Evolutionary conservation across 495 filamentous ascomycete species (phyloP).

Genomic region (Penicillium odoratum): DNA sequence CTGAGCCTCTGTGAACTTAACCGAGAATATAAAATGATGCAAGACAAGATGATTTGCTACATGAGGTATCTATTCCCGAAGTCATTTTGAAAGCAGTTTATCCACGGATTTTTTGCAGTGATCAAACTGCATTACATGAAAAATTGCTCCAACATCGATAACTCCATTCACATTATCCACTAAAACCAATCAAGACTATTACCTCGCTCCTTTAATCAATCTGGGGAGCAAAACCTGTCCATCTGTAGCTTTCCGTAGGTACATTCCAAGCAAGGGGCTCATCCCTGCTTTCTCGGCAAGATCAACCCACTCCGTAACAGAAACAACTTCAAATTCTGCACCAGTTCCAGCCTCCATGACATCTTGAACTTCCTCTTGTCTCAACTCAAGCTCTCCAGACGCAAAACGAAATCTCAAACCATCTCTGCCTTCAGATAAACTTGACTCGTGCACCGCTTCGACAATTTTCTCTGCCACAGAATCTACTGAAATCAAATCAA

Average conservation of each 20-base stretch:
- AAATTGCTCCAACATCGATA: neutral
- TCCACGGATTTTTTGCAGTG: neutral
- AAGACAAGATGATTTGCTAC: neutral
- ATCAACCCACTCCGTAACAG: slow-evolving; percentile 20
- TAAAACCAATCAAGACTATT: neutral
- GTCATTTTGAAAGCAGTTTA: too few species aligned
- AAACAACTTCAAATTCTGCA: slow-evolving; percentile 12
- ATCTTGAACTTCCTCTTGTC: slow-evolving; percentile 16
- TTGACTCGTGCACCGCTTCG: slow-evolving; percentile 11
- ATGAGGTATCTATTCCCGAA: too few species aligned
- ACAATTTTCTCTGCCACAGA: slow-evolving; percentile 21
- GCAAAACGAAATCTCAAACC: slow-evolving; percentile 11
- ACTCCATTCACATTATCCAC: neutral
- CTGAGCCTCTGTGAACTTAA: neutral
- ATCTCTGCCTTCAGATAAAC: neutral
- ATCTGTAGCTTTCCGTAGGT: slow-evolving; percentile 18
- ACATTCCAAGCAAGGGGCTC: slow-evolving; percentile 22
- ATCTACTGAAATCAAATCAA: slow-evolving; percentile 29
- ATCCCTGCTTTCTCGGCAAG: slow-evolving; percentile 24
- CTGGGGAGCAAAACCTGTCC: slow-evolving; percentile 22
- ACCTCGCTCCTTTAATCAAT: slow-evolving; percentile 16
- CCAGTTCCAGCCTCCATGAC: slow-evolving; percentile 19
- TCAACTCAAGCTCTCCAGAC: slow-evolving; percentile 22
- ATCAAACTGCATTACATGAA: neutral
- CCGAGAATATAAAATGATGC: too few species aligned